A percentile compares a stretch with the other conserved stretches of the same genome.
Conservation (phyloP, 306 rosid genomes). For the Sophora flavescens region DNA sequence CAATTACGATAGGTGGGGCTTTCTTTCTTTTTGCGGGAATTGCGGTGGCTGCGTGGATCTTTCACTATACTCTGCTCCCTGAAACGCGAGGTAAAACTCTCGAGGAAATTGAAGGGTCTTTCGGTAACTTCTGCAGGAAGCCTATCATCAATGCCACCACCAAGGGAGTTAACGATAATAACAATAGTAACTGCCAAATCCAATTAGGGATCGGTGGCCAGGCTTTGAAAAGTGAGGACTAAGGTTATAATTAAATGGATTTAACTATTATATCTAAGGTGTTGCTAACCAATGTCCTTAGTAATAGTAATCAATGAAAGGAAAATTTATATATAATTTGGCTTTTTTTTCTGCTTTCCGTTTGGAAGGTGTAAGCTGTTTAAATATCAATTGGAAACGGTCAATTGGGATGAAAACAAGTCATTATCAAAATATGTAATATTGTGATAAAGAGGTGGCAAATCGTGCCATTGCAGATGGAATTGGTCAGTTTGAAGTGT, state of each 20-base stretch:
- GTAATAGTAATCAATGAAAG: no score
- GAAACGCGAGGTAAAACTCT: conserved; percentile 50
- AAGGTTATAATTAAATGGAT: neutral
- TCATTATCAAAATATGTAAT: no score
- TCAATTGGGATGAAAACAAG: neutral
- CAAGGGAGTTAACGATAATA: neutral
- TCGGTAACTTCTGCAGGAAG: conserved; percentile 44
- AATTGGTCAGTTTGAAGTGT: neutral
- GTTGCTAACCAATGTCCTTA: no score
- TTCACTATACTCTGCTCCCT: conserved; percentile 48
- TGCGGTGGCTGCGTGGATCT: conserved; percentile 45
- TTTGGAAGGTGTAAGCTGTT: neutral
- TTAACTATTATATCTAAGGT: no score
- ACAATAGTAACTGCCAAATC: neutral
- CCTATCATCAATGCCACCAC: neutral
- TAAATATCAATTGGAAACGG: neutral
- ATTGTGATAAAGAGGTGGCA: no score
- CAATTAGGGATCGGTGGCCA: neutral
- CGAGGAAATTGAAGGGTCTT: conserved; percentile 53
- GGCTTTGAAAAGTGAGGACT: neutral
- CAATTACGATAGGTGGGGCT: conserved; percentile 48
- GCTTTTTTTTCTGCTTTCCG: neutral
- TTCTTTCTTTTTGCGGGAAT: conserved; percentile 45
- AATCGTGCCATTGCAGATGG: neutral
- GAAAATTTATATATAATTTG: no score